Percentiles rank a stretch among this genome's conserved stretches.
Evolutionary conservation across 2,329 filamentous ascomycete genomes (phyloP).

Genomic region (Aspergillus arachidicola): DNA sequence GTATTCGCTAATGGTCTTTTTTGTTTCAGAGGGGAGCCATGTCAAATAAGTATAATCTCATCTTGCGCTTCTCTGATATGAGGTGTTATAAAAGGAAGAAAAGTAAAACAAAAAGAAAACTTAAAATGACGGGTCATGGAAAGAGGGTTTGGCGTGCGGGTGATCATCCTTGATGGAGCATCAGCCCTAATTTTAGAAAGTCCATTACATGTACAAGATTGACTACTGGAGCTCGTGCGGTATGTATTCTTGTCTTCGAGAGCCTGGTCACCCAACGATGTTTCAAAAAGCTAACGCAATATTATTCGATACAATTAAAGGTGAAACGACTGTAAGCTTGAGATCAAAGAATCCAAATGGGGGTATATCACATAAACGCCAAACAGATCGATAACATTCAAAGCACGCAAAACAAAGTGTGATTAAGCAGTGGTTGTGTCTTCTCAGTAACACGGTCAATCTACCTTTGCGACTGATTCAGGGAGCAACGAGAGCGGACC

Average conservation of each 20-base stretch:
- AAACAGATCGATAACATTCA: constrained; percentile 15
- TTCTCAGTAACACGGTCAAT: constrained; percentile 10
- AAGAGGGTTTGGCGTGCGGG: neutral
- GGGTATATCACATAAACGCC: constrained; percentile 48
- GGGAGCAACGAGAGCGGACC: constrained; percentile 30
- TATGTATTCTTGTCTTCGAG: no score
- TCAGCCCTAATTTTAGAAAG: neutral
- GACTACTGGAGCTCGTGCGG: neutral
- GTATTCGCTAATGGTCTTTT: neutral
- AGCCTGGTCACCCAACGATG: neutral
- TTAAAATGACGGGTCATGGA: neutral
- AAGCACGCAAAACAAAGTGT: constrained; percentile 10
- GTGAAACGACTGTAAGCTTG: constrained; percentile 21
- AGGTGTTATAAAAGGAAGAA: neutral
- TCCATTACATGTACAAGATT: neutral
- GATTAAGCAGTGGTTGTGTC: neutral
- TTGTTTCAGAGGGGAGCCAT: neutral
- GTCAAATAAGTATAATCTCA: neutral
- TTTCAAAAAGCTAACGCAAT: constrained; percentile 12
- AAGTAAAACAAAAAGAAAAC: neutral
- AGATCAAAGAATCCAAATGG: constrained; percentile 30
- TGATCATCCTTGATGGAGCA: neutral
- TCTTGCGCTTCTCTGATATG: neutral
- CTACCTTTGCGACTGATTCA: constrained; percentile 28
- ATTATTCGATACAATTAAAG: constrained; percentile 22